Base-by-base conservation (phyloP, 1,139 yeast species). In the Taiozyma sp. region DNA sequence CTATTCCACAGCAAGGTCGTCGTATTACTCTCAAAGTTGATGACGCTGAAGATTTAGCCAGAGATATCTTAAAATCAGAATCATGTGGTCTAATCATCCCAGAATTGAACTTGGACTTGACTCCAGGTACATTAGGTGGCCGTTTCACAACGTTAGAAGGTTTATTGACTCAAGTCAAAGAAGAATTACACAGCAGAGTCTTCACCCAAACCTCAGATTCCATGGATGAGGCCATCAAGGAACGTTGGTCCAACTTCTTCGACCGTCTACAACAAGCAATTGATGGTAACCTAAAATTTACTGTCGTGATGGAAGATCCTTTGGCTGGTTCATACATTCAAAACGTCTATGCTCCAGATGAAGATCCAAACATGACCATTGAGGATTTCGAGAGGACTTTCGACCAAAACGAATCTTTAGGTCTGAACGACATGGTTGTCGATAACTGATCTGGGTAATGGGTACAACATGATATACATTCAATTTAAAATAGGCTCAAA, bases 111-210 rank as follows among this genome's bases (percentile, higher is more conserved):
- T 78, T 95, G 59, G 99, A 95, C 68, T 80, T 95, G 61, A 89
- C 95, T 16, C 95, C 97, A 41, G 99, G 99, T 54, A 95, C 99
- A 14, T 76, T 95, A 50, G 99, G 99, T 54, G 99, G 99, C 50
- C 80, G 99, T 65, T 95, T 95, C 74, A 95, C 99, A 46, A 95
- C 99, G 22, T 74, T 93, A 58, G 99, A 93, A 72, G 99, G 99
- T 54, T 76, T 95, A 53, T 73, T 95, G 58, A 77, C 81, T 47
- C 98, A 95, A 70, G 98, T 93, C 21, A 75, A 81, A 59, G 97
- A 89, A 54, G 99, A 93, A 69, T 79, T 95, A 57, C 87, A 90
- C 62, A 73, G 85, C 19, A 81, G 95, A 68, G 96, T 93, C 11
- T 88, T 88, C 67, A 79, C 89, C 8, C 86, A 87, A 65, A 84